Evolutionary conservation across 2,329 filamentous ascomycete genomes (phyloP).

Genomic region (Trichoderma polysporum): DNA sequence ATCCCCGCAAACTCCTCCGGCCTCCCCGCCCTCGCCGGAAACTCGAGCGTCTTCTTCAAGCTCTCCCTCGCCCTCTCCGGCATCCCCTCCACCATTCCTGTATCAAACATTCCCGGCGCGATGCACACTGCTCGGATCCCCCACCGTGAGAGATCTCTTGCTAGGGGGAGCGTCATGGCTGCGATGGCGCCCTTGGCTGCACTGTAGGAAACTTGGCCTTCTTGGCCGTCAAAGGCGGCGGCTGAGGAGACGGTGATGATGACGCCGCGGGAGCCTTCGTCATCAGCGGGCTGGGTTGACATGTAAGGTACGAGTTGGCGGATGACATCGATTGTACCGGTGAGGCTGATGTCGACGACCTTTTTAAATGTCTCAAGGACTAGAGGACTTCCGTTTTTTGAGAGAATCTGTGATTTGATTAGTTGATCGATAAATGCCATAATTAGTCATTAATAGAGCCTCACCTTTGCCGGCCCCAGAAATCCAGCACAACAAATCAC

Average conservation of each 20-base stretch:
- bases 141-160: neutral
- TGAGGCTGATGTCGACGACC: conserved; percentile 4
- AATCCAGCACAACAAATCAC: neutral
- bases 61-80: neutral
- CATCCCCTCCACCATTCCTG: conserved; percentile 2
- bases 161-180: neutral
- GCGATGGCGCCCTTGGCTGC: neutral
- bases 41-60: neutral
- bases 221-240: conserved; percentile 1
- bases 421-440: neutral
- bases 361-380: neutral
- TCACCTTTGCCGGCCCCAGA: neutral
- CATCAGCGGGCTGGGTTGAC: neutral
- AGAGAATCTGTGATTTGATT: neutral
- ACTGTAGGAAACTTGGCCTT: neutral
- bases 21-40: conserved; percentile 9
- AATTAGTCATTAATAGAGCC: neutral
- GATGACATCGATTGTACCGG: conserved; percentile 1
- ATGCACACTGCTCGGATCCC: neutral
- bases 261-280: neutral
- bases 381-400: neutral
- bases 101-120: conserved; percentile 6
- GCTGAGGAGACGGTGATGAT: neutral
- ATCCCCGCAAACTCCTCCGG: conserved; percentile 8
- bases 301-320: conserved; percentile 3